These are phyloP conservation scores for Zygosaccharomyces siamensis DNA, from an alignment of 805 yeast species.

Conservation along the genomic window DNA sequence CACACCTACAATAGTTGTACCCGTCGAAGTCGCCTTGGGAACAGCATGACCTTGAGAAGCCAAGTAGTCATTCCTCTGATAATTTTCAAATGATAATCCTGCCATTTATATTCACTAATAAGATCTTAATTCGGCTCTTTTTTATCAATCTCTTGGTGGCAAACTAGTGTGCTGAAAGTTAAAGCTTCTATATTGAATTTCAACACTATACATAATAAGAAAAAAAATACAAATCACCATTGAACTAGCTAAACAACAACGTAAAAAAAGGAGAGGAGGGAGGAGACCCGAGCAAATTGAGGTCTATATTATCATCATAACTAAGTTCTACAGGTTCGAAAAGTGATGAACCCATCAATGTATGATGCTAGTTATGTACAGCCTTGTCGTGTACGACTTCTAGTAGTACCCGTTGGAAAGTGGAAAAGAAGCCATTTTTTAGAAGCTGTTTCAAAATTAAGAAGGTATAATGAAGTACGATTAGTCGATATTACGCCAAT, in stretches of 20 bases:
- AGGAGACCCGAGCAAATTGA: neutral
- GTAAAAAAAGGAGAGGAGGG: neutral
- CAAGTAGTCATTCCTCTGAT: conserved; percentile 78
- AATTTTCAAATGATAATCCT: conserved; percentile 90
- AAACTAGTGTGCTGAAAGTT: conserved; percentile 5
- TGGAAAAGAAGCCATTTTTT: conserved; percentile 39
- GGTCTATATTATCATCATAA: neutral
- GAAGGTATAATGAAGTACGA: conserved; percentile 55
- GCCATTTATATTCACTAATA: conserved; percentile 47
- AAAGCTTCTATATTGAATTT: neutral
- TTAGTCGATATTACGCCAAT: conserved; percentile 72
- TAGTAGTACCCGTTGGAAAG: conserved; percentile 62
- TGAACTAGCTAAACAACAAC: neutral
- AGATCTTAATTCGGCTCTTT: neutral
- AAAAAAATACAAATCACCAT: neutral
- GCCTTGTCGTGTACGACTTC: conserved; percentile 61
- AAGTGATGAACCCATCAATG: conserved; percentile 14
- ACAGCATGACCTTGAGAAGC: conserved; percentile 60
- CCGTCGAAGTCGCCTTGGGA: conserved; percentile 93
- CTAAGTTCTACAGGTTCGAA: neutral
- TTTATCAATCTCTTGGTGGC: conserved; percentile 11
- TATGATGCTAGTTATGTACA: conserved; percentile 38
- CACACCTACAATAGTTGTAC: conserved; percentile 98
- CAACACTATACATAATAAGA: neutral
- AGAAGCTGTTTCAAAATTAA: conserved; percentile 42